Evolutionary conservation across 306 rosid species (phyloP), one percentile per base, ranked within the genome.

Genomic region (Cucumis sativus): DNA sequence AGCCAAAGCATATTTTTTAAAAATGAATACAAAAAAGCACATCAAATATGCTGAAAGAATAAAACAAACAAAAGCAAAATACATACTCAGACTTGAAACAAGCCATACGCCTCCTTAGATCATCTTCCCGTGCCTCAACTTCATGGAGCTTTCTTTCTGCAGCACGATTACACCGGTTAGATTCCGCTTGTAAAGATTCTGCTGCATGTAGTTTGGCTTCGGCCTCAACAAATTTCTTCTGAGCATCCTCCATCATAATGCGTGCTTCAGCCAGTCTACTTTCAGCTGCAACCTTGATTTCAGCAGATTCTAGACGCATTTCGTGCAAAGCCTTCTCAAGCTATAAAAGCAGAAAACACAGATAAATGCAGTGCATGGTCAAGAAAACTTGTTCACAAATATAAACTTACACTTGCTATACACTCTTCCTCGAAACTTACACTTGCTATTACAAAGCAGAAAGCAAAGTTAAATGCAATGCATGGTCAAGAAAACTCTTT

Each of bases 81-180:
- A 79, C 97, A 41, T 92, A 96, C 99, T 96, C 91, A 7, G 85
- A 85, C 83, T 96, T 92, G 88, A 91, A 96, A 21, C 96, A 84
- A 18, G 80, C 71, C 76, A 88, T 85, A 72, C 81, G 89, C 80
- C 92, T 87, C 79, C 92, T 87, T 57, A 96, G 96, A 77, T 89
- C 96, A 87, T 96, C 98, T 86, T 92, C 99, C 56, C 97, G 97
- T 70, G 91, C 92, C 85, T 92, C 96, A 77, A 92, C 88, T 84
- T 96, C 98, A 69, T 79, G 92, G 77, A 96, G 85, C 83, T 92
- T 92, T 80, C 99, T 89, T 84, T 96, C 98, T 25, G 99, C 91
- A 18, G 86, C 73, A 80, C 70, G 82, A 71, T 84, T 87, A 85
- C 81, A 96, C 66, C 91, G 85, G 68, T 49, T 82, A 21, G 98